Evolutionary conservation across 75 land plant species (phyloP), one percentile per base, ranked within the genome.

Genomic region (Selaginella tamariscina): DNA sequence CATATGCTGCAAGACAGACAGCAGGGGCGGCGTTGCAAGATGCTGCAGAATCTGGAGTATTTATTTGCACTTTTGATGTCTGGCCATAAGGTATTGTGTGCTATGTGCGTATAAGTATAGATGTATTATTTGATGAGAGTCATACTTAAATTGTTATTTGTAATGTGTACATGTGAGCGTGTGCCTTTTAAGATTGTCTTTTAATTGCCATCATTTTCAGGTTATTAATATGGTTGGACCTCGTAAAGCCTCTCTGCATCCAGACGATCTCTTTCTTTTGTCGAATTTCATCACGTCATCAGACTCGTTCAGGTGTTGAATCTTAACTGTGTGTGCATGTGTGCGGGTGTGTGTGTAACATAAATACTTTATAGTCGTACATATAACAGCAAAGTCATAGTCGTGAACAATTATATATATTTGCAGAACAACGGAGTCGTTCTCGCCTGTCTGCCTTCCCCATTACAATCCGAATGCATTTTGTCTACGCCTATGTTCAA

Each of bases 371-470:
- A n/a, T n/a, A 39, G 15, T 39, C 49, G 5, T 39, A 39, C 49
- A 39, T 39, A 39, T 39, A 39, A 5, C 15, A 15, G n/a, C n/a
- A n/a, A n/a, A n/a, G n/a, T n/a, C n/a, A n/a, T n/a, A n/a, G n/a
- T n/a, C n/a, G n/a, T n/a, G n/a, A n/a, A n/a, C n/a, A n/a, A n/a
- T n/a, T n/a, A n/a, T n/a, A n/a, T n/a, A n/a, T n/a, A 5, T 39
- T n/a, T 81, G 82, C 84, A 94, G 99, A 83, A 87, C 86, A 2
- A 83, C 99, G 31, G 99, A 94, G 77, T 94, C 99, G 54, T 94
- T 90, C 70, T 90, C 91, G n/a, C 99, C 99, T 33, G 86, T 94
- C 64, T 94, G 99, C 73, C 73, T 94, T 65, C 99, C 99, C 64
- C 75, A 85, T 78, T 94, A 85, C 70, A 94, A 94, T 75, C 71